These are phyloP conservation scores for Cercospora brassicicola DNA, from an alignment of 2,329 filamentous ascomycete genomes.

Conservation along the genomic window DNA sequence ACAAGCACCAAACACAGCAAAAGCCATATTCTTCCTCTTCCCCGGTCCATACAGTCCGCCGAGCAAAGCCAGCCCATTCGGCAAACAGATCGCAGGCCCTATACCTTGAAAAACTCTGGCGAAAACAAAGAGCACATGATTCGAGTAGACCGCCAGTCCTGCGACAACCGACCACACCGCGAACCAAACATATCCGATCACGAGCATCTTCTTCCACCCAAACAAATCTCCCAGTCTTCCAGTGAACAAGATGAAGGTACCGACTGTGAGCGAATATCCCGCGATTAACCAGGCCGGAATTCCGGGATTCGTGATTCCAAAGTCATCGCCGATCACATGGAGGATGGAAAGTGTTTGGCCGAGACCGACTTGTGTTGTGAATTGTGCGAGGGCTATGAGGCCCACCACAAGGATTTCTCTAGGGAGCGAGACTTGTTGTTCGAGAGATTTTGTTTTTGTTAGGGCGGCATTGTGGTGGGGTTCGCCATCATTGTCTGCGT, in stretches of 20 bases:
- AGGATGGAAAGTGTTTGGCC: conserved; percentile 33
- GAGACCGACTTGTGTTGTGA: conserved; percentile 34
- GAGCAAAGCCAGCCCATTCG: conserved; percentile 42
- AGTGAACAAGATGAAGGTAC: conserved; percentile 49
- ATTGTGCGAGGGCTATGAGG: conserved; percentile 35
- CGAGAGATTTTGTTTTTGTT: conserved; percentile 28
- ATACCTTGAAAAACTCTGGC: conserved; percentile 44
- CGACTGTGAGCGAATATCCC: conserved; percentile 47
- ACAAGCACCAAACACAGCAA: conserved; percentile 40
- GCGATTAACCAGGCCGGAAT: conserved; percentile 49
- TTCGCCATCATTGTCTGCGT: conserved; percentile 8
- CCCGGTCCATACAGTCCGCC: conserved; percentile 38
- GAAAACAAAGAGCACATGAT: conserved; percentile 38
- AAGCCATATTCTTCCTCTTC: conserved; percentile 42
- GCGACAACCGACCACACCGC: conserved; percentile 45
- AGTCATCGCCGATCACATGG: conserved; percentile 46
- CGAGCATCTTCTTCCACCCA: conserved; percentile 46
- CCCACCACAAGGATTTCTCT: conserved; percentile 36
- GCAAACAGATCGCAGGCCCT: conserved; percentile 40
- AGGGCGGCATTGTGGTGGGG: conserved; percentile 5
- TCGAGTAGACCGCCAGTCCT: conserved; percentile 42
- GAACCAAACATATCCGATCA: conserved; percentile 45
- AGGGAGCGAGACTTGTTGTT: conserved; percentile 33
- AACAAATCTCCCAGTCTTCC: conserved; percentile 49
- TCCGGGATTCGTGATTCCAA: conserved; percentile 45